Percentiles rank a stretch among this genome's conserved stretches.
These are phyloP conservation scores for Microdochium paspali DNA, from an alignment of 2,329 filamentous ascomycete species.

Conservation along the genomic window DNA sequence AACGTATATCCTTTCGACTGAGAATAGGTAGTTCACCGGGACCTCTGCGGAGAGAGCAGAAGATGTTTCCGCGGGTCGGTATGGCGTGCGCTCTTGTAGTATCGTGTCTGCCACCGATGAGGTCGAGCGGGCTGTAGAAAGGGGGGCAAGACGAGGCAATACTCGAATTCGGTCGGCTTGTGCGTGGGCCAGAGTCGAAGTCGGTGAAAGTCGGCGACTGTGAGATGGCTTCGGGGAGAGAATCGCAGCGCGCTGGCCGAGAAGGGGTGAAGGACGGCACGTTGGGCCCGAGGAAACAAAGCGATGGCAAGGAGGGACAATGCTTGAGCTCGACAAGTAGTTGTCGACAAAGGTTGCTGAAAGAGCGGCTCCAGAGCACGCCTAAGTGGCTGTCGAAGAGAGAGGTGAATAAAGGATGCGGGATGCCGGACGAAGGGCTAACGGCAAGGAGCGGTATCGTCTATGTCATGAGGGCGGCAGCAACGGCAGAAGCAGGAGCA, in stretches of 20 bases:
- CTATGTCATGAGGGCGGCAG: not conserved
- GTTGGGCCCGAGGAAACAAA: too few relatives aligned
- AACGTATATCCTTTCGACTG: not conserved
- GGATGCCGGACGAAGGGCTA: not conserved
- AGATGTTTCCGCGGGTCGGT: too few relatives aligned
- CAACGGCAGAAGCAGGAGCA: not conserved
- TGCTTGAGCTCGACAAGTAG: too few relatives aligned
- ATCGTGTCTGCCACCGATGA: too few relatives aligned
- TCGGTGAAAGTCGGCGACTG: too few relatives aligned
- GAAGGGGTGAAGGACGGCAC: too few relatives aligned
- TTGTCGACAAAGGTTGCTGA: not conserved
- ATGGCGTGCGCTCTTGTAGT: slow-evolving; percentile 12
- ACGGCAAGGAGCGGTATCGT: not conserved
- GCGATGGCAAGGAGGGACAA: too few relatives aligned
- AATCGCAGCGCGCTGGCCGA: not conserved
- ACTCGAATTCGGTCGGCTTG: too few relatives aligned
- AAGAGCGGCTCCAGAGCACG: slow-evolving; percentile 1
- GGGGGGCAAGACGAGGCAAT: too few relatives aligned
- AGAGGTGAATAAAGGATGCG: not conserved
- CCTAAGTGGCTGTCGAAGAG: not conserved
- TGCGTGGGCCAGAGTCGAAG: too few relatives aligned
- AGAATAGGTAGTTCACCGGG: not conserved
- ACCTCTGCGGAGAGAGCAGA: not conserved
- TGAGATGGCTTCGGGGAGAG: slow-evolving; percentile 1
- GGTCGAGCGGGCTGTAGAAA: too few relatives aligned